A percentile compares a stretch with the other conserved stretches of the same genome.
These are phyloP conservation scores for Blepharisma japonicum DNA, from an alignment of 73 alveolate genomes.

Conservation along the genomic window DNA sequence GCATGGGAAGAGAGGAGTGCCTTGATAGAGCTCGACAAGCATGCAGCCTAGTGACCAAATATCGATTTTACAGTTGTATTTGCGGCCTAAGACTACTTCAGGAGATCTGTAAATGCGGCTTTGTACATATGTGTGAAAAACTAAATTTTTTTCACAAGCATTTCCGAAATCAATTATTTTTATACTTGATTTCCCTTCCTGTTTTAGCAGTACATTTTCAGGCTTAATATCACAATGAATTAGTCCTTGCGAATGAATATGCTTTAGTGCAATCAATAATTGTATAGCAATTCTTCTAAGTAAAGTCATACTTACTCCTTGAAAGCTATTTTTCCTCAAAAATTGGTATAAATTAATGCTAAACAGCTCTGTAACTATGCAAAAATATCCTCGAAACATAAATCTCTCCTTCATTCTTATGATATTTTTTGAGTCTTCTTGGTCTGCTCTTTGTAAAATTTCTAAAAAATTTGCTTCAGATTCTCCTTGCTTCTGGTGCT, in stretches of 20 bases:
- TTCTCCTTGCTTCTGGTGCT: conserved; percentile 29
- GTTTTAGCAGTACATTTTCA: conserved; percentile 24
- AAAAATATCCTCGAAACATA: conserved; percentile 27
- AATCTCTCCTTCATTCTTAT: conserved; percentile 16
- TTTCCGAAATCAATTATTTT: conserved; percentile 32
- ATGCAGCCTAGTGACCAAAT: conserved; percentile 36
- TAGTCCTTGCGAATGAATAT: conserved; percentile 35
- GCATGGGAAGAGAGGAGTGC: conserved; percentile 32
- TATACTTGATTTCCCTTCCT: neutral
- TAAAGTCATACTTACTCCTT: neutral
- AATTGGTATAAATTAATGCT: conserved; percentile 24
- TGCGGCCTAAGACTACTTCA: conserved; percentile 20
- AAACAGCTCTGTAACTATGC: conserved; percentile 19
- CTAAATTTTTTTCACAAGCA: neutral
- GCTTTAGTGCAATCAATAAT: conserved; percentile 38
- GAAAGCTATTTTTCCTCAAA: conserved; percentile 1
- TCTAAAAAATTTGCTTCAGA: conserved; percentile 4
- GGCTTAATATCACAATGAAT: conserved; percentile 38
- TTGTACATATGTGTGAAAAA: conserved; percentile 21
- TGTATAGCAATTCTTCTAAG: conserved; percentile 53
- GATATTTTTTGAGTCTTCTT: conserved; percentile 25
- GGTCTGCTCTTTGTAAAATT: neutral
- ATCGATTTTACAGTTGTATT: conserved; percentile 17
- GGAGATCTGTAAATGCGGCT: conserved; percentile 31
- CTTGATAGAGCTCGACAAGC: conserved; percentile 17